Conservation (phyloP, 2,329 filamentous ascomycete genomes). For the Dactylellina cionopaga region DNA sequence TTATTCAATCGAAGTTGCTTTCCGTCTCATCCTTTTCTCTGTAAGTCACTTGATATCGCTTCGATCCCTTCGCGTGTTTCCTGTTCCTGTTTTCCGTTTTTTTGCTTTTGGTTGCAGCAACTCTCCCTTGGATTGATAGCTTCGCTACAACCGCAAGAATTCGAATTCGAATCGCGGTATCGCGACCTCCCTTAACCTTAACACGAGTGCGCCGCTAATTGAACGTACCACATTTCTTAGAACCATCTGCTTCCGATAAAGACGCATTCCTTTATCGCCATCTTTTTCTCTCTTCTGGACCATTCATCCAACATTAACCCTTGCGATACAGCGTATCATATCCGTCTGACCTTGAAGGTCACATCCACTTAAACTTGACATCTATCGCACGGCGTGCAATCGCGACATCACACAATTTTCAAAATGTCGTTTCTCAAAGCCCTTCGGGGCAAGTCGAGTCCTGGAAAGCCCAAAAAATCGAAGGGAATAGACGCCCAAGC, state of each 20-base stretch:
- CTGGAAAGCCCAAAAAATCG: constrained; percentile 69
- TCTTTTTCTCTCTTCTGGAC: constrained; percentile 16
- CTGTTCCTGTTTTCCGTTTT: background rate
- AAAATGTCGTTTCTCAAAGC: constrained; percentile 48
- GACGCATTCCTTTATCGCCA: constrained; percentile 12
- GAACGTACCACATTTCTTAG: constrained; percentile 29
- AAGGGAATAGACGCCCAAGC: constrained; percentile 65
- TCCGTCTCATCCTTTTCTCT: constrained; percentile 24
- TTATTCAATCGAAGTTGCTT: constrained; percentile 33
- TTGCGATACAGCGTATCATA: constrained; percentile 21
- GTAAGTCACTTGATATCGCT: constrained; percentile 46
- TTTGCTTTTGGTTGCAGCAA: constrained; percentile 41
- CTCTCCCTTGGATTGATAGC: constrained; percentile 5
- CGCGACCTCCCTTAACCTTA: background rate
- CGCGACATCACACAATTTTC: constrained; percentile 13
- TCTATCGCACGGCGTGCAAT: constrained; percentile 14
- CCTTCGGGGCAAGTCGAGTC: constrained; percentile 49
- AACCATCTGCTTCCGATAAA: constrained; percentile 18
- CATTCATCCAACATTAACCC: background rate
- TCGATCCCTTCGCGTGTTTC: constrained; percentile 39
- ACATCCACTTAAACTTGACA: background rate
- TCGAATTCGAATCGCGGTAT: background rate
- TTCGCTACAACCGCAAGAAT: constrained; percentile 14
- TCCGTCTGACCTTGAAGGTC: constrained; percentile 40
- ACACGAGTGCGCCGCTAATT: constrained; percentile 13